These are phyloP conservation scores for Termitomyces sp. DNA, from an alignment of 768 basidiomycete species.

Conservation along the genomic window DNA sequence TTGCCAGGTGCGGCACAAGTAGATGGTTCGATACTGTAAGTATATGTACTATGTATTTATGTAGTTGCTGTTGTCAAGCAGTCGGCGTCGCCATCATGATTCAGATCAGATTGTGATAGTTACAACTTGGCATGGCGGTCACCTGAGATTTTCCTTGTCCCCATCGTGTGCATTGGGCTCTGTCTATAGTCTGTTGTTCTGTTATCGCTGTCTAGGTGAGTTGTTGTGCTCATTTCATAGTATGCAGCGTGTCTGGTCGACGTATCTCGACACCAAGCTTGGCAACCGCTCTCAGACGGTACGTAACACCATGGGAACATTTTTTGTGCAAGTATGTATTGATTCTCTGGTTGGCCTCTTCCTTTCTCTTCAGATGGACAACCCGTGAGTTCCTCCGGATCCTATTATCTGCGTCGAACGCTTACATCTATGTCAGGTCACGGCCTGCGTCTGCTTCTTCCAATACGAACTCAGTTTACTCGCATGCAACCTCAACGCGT, in stretches of 20 bases:
- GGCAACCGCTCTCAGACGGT: constrained; percentile 15
- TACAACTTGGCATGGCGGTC: no score
- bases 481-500: constrained; percentile 44
- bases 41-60: no score
- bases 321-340: constrained; percentile 4
- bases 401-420: constrained; percentile 10
- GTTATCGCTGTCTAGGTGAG: background rate
- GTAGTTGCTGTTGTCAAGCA: no score
- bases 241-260: constrained; percentile 55
- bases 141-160: no score
- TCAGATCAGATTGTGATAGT: no score
- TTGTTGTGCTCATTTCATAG: background rate
- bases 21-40: no score
- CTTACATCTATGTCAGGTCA: constrained; percentile 21
- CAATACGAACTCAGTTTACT: constrained; percentile 39
- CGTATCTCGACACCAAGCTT: constrained; percentile 36
- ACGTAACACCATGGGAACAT: constrained; percentile 15
- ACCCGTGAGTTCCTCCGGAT: constrained; percentile 13
- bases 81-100: no score
- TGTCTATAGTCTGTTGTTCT: background rate
- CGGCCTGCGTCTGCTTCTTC: constrained; percentile 36
- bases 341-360: background rate
- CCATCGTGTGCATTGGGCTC: background rate
- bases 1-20: no score
- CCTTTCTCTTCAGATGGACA: constrained; percentile 12